These are phyloP conservation scores for Scleroderma citrinum DNA, from an alignment of 768 basidiomycete genomes.

Conservation along the genomic window DNA sequence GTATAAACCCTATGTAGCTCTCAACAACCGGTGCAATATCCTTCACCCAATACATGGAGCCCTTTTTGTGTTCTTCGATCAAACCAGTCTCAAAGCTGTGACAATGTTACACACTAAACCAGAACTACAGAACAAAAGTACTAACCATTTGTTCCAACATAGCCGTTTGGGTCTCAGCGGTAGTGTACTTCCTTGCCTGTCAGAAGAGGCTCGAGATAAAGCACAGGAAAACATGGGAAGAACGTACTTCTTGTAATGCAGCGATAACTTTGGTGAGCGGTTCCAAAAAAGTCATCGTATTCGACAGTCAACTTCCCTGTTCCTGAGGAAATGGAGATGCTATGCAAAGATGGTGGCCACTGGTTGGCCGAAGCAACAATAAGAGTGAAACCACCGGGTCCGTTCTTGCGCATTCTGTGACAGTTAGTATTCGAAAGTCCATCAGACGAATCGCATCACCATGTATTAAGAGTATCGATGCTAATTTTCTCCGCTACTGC, in stretches of 20 bases:
- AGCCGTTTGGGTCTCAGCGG: conserved; percentile 62
- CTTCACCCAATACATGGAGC: conserved; percentile 76
- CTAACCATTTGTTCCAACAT: conserved; percentile 78
- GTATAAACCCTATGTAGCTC: conserved; percentile 85
- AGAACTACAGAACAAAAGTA: background rate
- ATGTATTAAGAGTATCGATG: conserved; percentile 75
- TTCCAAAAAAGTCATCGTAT: conserved; percentile 67
- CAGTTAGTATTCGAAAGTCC: background rate
- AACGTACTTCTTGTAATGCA: conserved; percentile 54
- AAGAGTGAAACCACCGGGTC: conserved; percentile 55
- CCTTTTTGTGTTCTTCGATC: conserved; percentile 74
- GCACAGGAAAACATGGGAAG: conserved; percentile 1
- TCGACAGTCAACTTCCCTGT: conserved; percentile 55
- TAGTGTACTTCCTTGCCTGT: conserved; percentile 68
- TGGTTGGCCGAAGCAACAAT: conserved; percentile 65
- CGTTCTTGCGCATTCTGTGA: conserved; percentile 64
- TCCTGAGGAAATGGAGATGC: conserved; percentile 36
- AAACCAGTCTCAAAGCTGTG: conserved; percentile 67
- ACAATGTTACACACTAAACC: background rate
- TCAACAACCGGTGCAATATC: conserved; percentile 86
- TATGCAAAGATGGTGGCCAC: conserved; percentile 36
- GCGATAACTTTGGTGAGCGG: conserved; percentile 48
- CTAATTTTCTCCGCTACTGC: conserved; percentile 66
- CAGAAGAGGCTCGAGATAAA: background rate
- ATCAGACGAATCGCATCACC: conserved; percentile 35